phyloP scores from a whole-genome alignment of 1,284 basidiomycete genomes.

The Heterobasidion occidentale region DNA sequence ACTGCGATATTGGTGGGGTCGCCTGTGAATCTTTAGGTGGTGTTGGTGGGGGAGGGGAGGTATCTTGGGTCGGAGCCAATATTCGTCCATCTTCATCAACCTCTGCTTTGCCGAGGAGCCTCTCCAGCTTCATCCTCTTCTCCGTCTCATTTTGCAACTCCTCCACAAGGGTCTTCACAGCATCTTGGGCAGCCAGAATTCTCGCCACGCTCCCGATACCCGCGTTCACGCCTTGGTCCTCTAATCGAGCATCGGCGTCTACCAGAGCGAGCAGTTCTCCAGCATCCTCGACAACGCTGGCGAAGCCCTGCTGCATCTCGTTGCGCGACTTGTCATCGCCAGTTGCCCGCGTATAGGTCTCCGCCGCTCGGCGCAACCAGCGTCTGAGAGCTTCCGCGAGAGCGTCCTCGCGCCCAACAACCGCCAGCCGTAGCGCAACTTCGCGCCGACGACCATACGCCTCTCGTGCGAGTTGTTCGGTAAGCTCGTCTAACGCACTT shows the following conservation, averaged over 20 bases:
- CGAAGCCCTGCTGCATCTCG: conserved; percentile 21
- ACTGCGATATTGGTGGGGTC: neutral
- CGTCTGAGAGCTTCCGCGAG: conserved; percentile 46
- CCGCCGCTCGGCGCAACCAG: conserved; percentile 46
- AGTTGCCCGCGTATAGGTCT: conserved; percentile 25
- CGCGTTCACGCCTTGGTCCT: conserved; percentile 6
- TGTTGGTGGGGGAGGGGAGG: neutral
- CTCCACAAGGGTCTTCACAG: conserved; percentile 49
- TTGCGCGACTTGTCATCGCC: conserved; percentile 8
- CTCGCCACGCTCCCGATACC: conserved; percentile 35
- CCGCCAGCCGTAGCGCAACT: conserved; percentile 57
- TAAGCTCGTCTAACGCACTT: conserved; percentile 62
- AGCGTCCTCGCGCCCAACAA: conserved; percentile 63
- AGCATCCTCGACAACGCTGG: conserved; percentile 39
- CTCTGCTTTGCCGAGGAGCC: conserved; percentile 15
- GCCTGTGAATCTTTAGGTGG: neutral
- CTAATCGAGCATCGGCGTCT: conserved; percentile 26
- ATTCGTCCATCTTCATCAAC: conserved; percentile 5
- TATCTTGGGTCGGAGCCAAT: neutral
- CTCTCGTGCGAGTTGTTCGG: conserved; percentile 68
- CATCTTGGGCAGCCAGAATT: conserved; percentile 49
- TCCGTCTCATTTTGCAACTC: conserved; percentile 64
- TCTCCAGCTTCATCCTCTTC: conserved; percentile 47
- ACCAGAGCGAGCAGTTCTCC: conserved; percentile 37
- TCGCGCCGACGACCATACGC: conserved; percentile 71